Evolutionary conservation across 345 rosid species (phyloP).

Genomic region (Heritiera fomes): DNA sequence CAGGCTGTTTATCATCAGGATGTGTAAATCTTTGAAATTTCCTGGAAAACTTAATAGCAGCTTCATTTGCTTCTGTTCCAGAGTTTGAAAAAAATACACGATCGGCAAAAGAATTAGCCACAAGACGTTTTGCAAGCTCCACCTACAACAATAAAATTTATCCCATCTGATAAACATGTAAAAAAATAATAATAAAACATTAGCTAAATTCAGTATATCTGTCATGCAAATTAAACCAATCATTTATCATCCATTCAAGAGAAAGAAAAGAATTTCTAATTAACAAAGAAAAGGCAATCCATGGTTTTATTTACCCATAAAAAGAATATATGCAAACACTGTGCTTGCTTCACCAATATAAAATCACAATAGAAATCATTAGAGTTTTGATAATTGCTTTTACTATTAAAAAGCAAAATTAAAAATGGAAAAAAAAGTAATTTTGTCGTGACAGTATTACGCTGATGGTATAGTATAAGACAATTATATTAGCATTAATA

Average conservation of each 20-base stretch:
- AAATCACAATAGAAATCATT: too few relatives aligned
- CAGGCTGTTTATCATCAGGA: slow-evolving; percentile 52
- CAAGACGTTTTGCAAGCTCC: slow-evolving; percentile 76
- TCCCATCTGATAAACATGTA: not conserved
- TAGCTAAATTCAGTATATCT: not conserved
- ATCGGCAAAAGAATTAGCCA: slow-evolving; percentile 77
- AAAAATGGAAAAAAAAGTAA: too few relatives aligned
- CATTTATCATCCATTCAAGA: not conserved
- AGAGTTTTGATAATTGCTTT: not conserved
- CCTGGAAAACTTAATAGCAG: slow-evolving; percentile 86
- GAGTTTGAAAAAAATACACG: slow-evolving; percentile 80
- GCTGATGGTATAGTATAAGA: too few relatives aligned
- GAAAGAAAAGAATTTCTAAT: not conserved
- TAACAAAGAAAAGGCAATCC: not conserved
- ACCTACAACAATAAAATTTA: slow-evolving; percentile 37
- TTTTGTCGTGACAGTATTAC: too few relatives aligned
- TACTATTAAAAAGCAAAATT: too few relatives aligned
- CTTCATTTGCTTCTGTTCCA: slow-evolving; percentile 95
- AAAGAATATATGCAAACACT: not conserved
- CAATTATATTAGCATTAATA: too few relatives aligned
- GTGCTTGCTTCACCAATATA: not conserved
- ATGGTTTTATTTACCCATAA: not conserved
- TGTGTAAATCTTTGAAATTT: slow-evolving; percentile 68
- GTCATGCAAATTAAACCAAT: not conserved
- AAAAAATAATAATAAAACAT: too few relatives aligned